Conservation (phyloP, 2,329 filamentous ascomycete species). For the Stachybotrys chartarum region DNA sequence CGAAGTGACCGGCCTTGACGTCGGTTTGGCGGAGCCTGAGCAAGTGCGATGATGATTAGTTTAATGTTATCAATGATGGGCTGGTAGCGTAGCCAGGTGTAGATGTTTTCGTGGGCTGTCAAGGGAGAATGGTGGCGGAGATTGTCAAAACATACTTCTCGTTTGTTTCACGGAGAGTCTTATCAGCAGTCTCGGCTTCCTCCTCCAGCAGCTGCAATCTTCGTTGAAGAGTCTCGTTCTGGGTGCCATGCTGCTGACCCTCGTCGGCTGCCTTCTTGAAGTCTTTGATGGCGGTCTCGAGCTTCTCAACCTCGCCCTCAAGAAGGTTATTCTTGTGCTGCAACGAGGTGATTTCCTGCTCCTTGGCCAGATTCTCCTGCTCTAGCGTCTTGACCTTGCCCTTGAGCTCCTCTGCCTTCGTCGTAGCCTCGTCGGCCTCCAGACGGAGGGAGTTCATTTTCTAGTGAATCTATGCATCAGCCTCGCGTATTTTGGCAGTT, state of each 20-base stretch:
- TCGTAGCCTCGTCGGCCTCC: conserved; percentile 79
- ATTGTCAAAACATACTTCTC: conserved; percentile 65
- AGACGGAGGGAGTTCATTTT: conserved; percentile 93
- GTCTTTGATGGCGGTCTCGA: conserved; percentile 76
- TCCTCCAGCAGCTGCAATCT: conserved; percentile 95
- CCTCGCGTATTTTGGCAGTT: background rate
- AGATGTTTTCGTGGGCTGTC: too few species aligned
- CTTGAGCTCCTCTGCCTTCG: conserved; percentile 83
- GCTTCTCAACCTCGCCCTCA: conserved; percentile 86
- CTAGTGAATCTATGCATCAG: conserved; percentile 36
- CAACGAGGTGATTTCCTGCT: conserved; percentile 96
- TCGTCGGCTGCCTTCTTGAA: conserved; percentile 82
- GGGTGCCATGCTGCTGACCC: conserved; percentile 73
- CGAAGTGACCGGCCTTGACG: conserved; percentile 97
- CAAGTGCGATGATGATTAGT: conserved; percentile 4
- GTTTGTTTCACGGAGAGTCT: conserved; percentile 92
- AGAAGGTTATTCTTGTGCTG: conserved; percentile 92
- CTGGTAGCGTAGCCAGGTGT: too few species aligned
- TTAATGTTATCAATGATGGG: background rate
- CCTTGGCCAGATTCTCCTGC: conserved; percentile 92
- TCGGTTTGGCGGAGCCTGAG: conserved; percentile 93
- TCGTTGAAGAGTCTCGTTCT: conserved; percentile 87
- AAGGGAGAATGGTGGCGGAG: background rate
- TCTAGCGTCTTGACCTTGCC: conserved; percentile 81
- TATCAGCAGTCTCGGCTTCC: conserved; percentile 94